These are phyloP conservation scores for Silene vulgaris DNA, from an alignment of 179 eudicot species.

Conservation along the genomic window DNA sequence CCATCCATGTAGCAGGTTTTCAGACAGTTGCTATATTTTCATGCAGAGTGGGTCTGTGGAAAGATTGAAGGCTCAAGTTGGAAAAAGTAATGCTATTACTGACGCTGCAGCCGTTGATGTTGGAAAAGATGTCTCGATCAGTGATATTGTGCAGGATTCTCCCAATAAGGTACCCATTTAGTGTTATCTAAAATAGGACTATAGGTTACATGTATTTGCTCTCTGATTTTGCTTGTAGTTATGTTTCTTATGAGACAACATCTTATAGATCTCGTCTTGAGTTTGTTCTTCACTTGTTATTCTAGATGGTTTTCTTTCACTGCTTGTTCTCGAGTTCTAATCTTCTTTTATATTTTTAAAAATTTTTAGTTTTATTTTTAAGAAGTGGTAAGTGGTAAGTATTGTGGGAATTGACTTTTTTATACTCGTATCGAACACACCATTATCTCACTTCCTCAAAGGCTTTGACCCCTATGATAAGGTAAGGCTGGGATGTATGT, in stretches of 20 bases:
- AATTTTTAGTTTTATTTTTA: too few relatives aligned
- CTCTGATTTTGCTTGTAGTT: background rate
- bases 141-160: constrained; percentile 69
- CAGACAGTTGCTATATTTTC: constrained; percentile 99
- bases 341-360: too few relatives aligned
- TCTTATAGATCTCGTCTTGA: background rate
- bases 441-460: background rate
- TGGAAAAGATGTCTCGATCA: constrained; percentile 28
- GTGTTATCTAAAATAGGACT: constrained; percentile 14
- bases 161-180: constrained; percentile 65
- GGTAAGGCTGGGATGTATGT: background rate
- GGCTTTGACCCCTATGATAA: background rate
- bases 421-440: background rate
- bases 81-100: constrained; percentile 22
- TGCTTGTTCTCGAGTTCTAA: background rate
- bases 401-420: constrained; percentile 2
- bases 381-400: background rate
- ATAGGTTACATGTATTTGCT: background rate
- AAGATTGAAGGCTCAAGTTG: constrained; percentile 46
- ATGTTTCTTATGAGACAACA: background rate
- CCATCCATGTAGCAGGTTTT: constrained; percentile 99
- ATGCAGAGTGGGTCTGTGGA: constrained; percentile 88
- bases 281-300: background rate
- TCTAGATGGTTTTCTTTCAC: background rate
- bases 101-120: constrained; percentile 11